These are phyloP conservation scores for Rhazya stricta DNA, from an alignment of 257 asterid genomes.

Conservation along the genomic window DNA sequence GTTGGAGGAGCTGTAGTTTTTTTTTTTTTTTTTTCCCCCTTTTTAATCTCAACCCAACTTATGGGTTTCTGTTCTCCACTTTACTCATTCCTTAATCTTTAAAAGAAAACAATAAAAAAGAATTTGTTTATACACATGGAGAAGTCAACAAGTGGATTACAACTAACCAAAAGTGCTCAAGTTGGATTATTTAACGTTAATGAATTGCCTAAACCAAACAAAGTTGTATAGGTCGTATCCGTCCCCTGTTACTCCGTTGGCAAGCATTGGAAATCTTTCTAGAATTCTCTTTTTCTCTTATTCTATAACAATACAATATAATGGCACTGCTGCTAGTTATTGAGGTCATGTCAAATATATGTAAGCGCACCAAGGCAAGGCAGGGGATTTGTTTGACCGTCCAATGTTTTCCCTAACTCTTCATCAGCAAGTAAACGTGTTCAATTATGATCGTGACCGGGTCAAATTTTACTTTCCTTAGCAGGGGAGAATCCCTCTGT, in stretches of 20 bases:
- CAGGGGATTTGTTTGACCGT: background rate
- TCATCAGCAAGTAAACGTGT: conserved; percentile 8
- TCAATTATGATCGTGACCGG: conserved; percentile 10
- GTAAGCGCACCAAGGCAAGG: background rate
- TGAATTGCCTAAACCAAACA: conserved; percentile 19
- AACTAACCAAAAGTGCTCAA: conserved; percentile 22
- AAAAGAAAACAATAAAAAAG: background rate
- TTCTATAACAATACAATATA: background rate
- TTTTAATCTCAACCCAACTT: conserved; percentile 1
- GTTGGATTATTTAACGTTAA: conserved; percentile 1
- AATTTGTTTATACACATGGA: conserved; percentile 6
- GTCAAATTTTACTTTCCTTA: background rate
- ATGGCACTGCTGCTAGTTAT: background rate
- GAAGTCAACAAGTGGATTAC: conserved; percentile 29
- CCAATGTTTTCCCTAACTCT: background rate
- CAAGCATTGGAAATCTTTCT: background rate
- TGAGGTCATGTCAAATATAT: background rate
- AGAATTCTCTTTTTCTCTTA: background rate
- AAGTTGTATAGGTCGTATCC: conserved; percentile 19
- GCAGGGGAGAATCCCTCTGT: no score
- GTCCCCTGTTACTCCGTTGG: conserved; percentile 1
- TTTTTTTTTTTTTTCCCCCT: background rate
- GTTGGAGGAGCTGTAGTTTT: conserved; percentile 8
- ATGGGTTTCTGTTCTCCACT: conserved; percentile 19
- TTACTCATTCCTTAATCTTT: background rate